phyloP scores from a whole-genome alignment of 176 grass and related monocot genomes.

The Aegilops bicornis region DNA sequence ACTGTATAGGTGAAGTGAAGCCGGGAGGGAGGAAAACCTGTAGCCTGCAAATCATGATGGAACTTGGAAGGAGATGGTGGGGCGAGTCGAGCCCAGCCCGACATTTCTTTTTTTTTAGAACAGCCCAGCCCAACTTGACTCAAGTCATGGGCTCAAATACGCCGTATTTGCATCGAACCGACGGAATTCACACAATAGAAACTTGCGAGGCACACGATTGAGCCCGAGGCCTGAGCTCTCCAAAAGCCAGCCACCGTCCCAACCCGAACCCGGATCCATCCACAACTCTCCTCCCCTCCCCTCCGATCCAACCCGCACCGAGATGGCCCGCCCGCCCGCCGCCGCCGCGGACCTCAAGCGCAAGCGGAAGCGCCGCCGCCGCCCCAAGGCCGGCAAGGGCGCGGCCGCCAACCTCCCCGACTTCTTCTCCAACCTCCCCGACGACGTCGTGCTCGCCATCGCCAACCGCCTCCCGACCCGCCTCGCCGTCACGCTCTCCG shows the following conservation, averaged over 20 bases:
- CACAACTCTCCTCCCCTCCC: not conserved
- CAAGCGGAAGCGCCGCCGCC: slow-evolving; percentile 5
- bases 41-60: no score
- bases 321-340: not conserved
- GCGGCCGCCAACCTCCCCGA: not conserved
- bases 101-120: not conserved
- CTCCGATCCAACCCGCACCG: not conserved
- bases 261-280: not conserved
- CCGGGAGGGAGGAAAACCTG: no score
- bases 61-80: not conserved
- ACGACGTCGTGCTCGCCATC: slow-evolving; percentile 42
- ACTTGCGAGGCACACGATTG: not conserved
- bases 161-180: not conserved
- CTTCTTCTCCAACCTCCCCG: slow-evolving; percentile 29
- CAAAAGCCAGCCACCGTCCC: not conserved
- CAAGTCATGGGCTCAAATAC: not conserved
- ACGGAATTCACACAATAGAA: no score
- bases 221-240: not conserved
- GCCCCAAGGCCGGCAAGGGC: not conserved
- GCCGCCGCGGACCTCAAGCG: not conserved
- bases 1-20: no score
- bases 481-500: slow-evolving; percentile 34
- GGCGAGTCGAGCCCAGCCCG: not conserved
- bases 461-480: slow-evolving; percentile 35
- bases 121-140: not conserved